A percentile compares a stretch with the other conserved stretches of the same genome.
phyloP scores from a whole-genome alignment of 1,284 basidiomycete species.

The Boletus nobilissimus region DNA sequence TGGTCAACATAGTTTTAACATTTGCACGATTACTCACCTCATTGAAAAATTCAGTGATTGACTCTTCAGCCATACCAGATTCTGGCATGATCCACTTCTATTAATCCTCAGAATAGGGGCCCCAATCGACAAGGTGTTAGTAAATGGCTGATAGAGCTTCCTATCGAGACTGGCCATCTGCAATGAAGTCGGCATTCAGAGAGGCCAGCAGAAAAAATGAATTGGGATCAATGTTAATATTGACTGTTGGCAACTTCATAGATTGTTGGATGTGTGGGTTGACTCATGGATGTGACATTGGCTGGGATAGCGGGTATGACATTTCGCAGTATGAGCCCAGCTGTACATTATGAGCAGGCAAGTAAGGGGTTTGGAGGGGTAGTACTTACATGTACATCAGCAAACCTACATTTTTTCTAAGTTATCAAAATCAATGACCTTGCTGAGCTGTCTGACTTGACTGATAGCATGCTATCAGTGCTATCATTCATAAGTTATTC shows the following conservation, averaged over 20 bases:
- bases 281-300: background rate
- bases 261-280: background rate
- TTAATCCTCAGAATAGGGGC: background rate
- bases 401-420: too few relatives aligned
- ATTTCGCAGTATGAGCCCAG: background rate
- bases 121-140: background rate
- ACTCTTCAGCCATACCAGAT: background rate
- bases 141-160: background rate
- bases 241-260: background rate
- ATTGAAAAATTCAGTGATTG: background rate
- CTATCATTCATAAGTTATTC: too few relatives aligned
- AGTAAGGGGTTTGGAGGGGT: background rate
- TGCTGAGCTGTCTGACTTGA: too few relatives aligned
- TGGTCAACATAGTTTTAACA: background rate
- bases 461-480: too few relatives aligned
- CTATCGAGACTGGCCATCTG: background rate
- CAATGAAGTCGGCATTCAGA: background rate
- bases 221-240: background rate
- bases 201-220: background rate
- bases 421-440: too few relatives aligned
- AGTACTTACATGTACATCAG: too few relatives aligned
- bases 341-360: background rate
- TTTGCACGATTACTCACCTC: background rate
- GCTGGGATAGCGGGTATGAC: background rate
- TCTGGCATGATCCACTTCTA: background rate